Base-by-base conservation (phyloP, 805 yeast species). In the Candida coleopterorum region DNA sequence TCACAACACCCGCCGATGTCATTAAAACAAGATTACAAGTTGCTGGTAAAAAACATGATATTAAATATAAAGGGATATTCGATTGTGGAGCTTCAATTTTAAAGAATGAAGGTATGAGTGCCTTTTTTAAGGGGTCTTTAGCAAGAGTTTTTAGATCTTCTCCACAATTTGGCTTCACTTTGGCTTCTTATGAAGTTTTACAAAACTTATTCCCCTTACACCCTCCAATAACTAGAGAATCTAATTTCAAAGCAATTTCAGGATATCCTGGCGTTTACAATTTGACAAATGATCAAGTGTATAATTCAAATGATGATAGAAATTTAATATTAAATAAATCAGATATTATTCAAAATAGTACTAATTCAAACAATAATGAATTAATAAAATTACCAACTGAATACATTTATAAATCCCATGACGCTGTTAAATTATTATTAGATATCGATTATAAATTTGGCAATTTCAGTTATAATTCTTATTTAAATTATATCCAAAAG, bases 1-100 rank as follows among this genome's bases (percentile, higher is more conserved):
- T 89, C 47, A 90, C 98, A 2, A 90, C 98, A 0, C 98, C 98
- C 2, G 88, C 87, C 53, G 98, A 90, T 69, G 97, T 90, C 33
- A 85, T 93, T 51, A 90, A 90, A 67, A 90, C 98, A 3, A 80
- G 97, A 61, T 68, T 90, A 45, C 98, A 90, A 65, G 80, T 87
- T 42, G 94, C 81, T 56, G 72, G 86, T 5, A 78, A 82, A 44
- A 64, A 72, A 38, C 90, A 89, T 37, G 95, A 86, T 52, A 74
- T 84, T 11, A 75, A 75, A 31, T 90, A 90, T 64, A 70, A 60
- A 17, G 90, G 94, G 40, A 81, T 90, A 38, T 50, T 69, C 21
- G 89, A 88, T 61, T 94, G 96, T 16, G 83, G 81, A 29, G 58
- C 64, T 22, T 76, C 84, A 3, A 88, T 90, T 39, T 57, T 79